These are phyloP conservation scores for Metschnikowia shivogae DNA, from an alignment of 805 yeast genomes.

Conservation along the genomic window DNA sequence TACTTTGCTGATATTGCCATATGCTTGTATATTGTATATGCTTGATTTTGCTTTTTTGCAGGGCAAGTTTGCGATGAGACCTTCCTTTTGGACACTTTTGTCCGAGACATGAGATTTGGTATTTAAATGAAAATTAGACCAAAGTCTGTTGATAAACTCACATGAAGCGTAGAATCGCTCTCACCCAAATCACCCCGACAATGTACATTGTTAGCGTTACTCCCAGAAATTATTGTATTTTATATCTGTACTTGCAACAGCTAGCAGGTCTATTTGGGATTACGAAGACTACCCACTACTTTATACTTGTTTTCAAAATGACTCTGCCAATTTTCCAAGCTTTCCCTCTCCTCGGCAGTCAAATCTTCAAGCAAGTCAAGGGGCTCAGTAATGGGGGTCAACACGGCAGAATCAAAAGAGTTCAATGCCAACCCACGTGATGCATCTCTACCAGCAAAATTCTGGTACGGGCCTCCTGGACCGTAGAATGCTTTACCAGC, in stretches of 20 bases:
- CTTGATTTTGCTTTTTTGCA: no score
- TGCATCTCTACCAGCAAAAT: constrained; percentile 95
- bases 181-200: no score
- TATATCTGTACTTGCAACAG: no score
- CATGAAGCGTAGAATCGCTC: no score
- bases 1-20: neutral
- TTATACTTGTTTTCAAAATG: constrained; percentile 81
- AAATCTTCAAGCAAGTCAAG: constrained; percentile 69
- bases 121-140: no score
- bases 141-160: no score
- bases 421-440: constrained; percentile 87
- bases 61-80: no score
- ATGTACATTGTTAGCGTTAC: no score
- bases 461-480: constrained; percentile 91
- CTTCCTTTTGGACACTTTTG: no score
- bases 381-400: constrained; percentile 71
- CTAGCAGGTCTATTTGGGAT: constrained; percentile 8
- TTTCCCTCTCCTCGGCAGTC: constrained; percentile 52
- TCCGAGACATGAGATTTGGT: no score
- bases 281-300: constrained; percentile 65
- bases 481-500: constrained; percentile 84
- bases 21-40: no score
- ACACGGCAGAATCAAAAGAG: constrained; percentile 66
- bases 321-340: constrained; percentile 80
- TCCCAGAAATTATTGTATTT: no score